These are phyloP conservation scores for Penicillium simplicissimum DNA, from an alignment of 495 filamentous ascomycete genomes.

Conservation along the genomic window DNA sequence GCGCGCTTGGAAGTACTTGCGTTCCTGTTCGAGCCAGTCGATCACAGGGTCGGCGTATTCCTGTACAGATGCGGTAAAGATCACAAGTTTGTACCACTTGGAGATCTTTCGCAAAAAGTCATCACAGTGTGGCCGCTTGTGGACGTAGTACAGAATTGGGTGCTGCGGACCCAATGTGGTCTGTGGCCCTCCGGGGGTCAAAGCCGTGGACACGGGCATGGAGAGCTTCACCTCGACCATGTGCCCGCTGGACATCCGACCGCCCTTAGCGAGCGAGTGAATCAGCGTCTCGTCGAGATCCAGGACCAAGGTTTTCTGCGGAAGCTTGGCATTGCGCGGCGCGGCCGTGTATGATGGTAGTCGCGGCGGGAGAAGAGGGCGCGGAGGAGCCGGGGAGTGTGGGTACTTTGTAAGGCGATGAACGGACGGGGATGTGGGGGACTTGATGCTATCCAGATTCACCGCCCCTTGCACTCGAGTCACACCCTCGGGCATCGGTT, in stretches of 20 bases:
- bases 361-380: constrained; percentile 82
- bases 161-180: constrained; percentile 78
- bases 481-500: constrained; percentile 34
- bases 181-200: constrained; percentile 60
- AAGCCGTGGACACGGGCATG: constrained; percentile 57
- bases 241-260: constrained; percentile 92
- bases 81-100: constrained; percentile 98
- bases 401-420: constrained; percentile 80
- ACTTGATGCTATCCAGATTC: constrained; percentile 63
- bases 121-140: constrained; percentile 95
- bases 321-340: constrained; percentile 45
- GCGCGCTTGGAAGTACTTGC: constrained; percentile 88
- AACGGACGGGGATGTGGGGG: constrained; percentile 81
- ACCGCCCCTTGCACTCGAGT: constrained; percentile 33
- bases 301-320: constrained; percentile 88
- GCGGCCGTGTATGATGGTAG: constrained; percentile 75
- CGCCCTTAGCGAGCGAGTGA: constrained; percentile 94
- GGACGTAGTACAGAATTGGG: constrained; percentile 97
- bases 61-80: constrained; percentile 96
- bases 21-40: constrained; percentile 96
- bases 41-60: constrained; percentile 99
- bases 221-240: constrained; percentile 98
- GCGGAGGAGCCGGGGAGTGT: constrained; percentile 80
- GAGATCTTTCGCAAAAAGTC: constrained; percentile 92
- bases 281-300: constrained; percentile 97